Evolutionary conservation across 371 early-diverging fungal species (phyloP), one percentile per base, ranked within the genome.

Genomic region (Quaeritorhiza haematococci): DNA sequence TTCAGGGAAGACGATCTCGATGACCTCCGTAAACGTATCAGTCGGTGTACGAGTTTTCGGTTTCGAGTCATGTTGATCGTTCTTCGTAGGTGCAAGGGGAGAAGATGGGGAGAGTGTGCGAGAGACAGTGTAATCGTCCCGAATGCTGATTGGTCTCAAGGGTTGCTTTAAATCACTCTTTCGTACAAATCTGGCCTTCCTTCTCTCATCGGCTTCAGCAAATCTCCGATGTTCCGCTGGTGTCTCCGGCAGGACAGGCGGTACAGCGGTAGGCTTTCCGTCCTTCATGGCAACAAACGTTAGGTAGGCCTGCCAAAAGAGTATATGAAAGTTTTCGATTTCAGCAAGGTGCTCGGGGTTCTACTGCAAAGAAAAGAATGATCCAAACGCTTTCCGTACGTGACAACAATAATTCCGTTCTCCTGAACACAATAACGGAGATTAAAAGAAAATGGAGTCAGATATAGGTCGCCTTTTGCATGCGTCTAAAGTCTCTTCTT

Each of bases 1-100:
- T 33, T 86, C 85, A 15, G 89, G 89, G 73, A 89, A 75, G 6
- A 89, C 84, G 44, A 85, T 55, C 34, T 88, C 79, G 0, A 83
- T 81, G 13, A 80, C 72, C 59, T 89, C 84, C 1, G 85, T 80
- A 72, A 78, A 84, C n/a, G 46, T 23, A 45, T 45, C n/a, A 19
- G 46, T 23, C 21, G n/a, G 23, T 10, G 10, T 23, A 21, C 10
- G 23, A 7, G 21, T 7, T 21, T 45, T 45, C 46, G 10, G 23
- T 10, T 19, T 7, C 7, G 21, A 21, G 10, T 27, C 21, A 45
- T 38, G 38, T 38, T 38, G 10, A 38, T n/a, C 38, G 38, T n/a
- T 38, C 38, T 38, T 38, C 38, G 10, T 38, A n/a, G 13, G 10
- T n/a, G 13, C n/a, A 38, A n/a, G n/a, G n/a, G n/a, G n/a, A n/a